These are phyloP conservation scores for Adansonia digitata DNA, from an alignment of 345 rosid genomes.

Conservation along the genomic window DNA sequence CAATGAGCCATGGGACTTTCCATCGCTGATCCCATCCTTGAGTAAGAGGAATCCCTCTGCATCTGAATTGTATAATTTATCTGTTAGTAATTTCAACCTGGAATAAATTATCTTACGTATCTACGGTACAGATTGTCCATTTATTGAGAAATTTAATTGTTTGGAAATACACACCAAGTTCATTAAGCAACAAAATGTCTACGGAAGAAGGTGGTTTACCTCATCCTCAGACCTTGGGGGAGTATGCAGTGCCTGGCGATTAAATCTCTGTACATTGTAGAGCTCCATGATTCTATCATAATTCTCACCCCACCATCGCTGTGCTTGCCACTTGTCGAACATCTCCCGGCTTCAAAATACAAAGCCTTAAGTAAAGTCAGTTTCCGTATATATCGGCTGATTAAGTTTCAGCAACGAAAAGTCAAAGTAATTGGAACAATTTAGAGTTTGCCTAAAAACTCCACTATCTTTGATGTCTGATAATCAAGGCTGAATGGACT, in stretches of 20 bases:
- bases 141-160: not conserved
- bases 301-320: conserved; percentile 98
- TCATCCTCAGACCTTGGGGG: conserved; percentile 91
- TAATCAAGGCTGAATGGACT: too few relatives aligned
- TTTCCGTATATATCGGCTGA: not conserved
- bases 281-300: conserved; percentile 94
- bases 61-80: not conserved
- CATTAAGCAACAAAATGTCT: not conserved
- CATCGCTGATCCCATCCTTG: conserved; percentile 67
- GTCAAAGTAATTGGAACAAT: too few relatives aligned
- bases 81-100: not conserved
- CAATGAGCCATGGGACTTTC: conserved; percentile 69
- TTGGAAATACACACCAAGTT: not conserved
- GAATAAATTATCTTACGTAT: not conserved
- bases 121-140: not conserved
- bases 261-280: conserved; percentile 93
- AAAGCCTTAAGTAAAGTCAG: conserved; percentile 23
- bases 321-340: conserved; percentile 98
- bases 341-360: conserved; percentile 75
- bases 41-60: conserved; percentile 77
- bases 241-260: conserved; percentile 86
- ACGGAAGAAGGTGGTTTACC: conserved; percentile 31
- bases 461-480: too few relatives aligned
- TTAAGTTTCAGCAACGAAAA: too few relatives aligned
- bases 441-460: too few relatives aligned